Evolutionary conservation across 345 rosid genomes (phyloP).

Genomic region (Litchi chinensis): DNA sequence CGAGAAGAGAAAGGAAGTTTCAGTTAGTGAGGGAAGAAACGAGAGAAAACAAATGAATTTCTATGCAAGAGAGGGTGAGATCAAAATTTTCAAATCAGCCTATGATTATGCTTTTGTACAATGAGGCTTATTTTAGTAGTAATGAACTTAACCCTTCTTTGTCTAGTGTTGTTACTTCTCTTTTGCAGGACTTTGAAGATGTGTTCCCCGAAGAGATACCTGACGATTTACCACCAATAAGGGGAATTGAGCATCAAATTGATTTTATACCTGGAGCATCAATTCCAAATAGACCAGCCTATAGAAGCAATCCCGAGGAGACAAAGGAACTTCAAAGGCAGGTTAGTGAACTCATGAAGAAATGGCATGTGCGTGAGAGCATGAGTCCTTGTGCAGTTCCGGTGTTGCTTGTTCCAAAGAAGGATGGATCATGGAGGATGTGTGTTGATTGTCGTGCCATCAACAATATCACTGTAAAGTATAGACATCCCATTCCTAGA

Average conservation of each 20-base stretch:
- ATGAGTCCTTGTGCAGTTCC: slow-evolving; percentile 4
- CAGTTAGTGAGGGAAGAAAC: too few relatives aligned
- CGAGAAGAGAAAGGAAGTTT: too few relatives aligned
- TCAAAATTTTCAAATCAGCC: too few relatives aligned
- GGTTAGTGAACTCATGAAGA: not conserved
- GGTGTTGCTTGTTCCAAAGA: not conserved
- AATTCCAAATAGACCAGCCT: not conserved
- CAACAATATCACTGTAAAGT: too few relatives aligned
- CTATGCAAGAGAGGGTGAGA: too few relatives aligned
- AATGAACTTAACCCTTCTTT: not conserved
- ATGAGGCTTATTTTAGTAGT: too few relatives aligned
- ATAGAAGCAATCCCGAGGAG: too few relatives aligned
- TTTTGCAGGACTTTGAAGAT: not conserved
- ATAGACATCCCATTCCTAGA: too few relatives aligned
- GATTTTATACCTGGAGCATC: not conserved
- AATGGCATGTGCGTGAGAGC: not conserved
- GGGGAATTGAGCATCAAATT: slow-evolving; percentile 5
- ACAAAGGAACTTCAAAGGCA: too few relatives aligned
- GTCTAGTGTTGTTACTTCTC: not conserved
- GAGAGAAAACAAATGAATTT: too few relatives aligned
- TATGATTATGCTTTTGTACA: too few relatives aligned
- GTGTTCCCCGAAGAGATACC: not conserved
- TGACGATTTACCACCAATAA: not conserved
- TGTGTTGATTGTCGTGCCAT: not conserved
- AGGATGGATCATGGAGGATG: not conserved